Percentiles rank a stretch among this genome's conserved stretches.
Evolutionary conservation across 208 protist genomes (phyloP).

Genomic region (Kentomonas sorsogonicus): DNA sequence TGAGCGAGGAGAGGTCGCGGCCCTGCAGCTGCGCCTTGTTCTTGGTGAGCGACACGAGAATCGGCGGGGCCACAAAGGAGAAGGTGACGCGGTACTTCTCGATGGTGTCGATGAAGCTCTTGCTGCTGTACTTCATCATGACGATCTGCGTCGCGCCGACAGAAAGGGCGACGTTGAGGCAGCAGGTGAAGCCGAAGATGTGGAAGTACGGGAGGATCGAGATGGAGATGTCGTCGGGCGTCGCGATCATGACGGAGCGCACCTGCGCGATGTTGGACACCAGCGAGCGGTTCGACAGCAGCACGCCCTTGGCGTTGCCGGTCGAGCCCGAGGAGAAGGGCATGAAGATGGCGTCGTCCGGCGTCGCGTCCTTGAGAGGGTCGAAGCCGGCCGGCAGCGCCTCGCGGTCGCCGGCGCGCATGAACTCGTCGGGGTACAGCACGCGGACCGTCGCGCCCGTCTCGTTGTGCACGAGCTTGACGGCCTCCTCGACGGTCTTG

Average conservation of each 20-base stretch:
- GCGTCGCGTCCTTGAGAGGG: conserved; percentile 13
- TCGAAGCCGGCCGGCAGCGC: conserved; percentile 32
- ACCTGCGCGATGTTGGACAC: conserved; percentile 28
- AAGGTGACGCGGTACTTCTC: conserved; percentile 25
- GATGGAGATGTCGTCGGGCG: conserved; percentile 10
- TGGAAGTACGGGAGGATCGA: conserved; percentile 77
- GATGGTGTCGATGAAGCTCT: conserved; percentile 13
- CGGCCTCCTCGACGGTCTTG: conserved; percentile 24
- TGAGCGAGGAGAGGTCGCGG: conserved; percentile 17
- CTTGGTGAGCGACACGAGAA: conserved; percentile 63
- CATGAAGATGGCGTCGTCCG: conserved; percentile 32
- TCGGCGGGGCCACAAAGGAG: conserved; percentile 66
- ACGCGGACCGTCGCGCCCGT: conserved; percentile 3
- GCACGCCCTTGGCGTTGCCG: conserved; percentile 51
- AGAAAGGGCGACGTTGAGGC: conserved; percentile 25
- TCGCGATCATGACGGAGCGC: background rate
- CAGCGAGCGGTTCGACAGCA: conserved; percentile 32
- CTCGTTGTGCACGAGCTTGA: conserved; percentile 18
- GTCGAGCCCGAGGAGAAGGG: conserved; percentile 43
- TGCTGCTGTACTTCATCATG: conserved; percentile 42
- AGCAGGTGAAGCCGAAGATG: conserved; percentile 69
- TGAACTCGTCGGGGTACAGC: conserved; percentile 27
- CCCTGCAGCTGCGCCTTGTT: conserved; percentile 27
- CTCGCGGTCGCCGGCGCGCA: conserved; percentile 1
- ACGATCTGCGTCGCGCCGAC: conserved; percentile 23